Base-by-base conservation (phyloP, 352 stramenopile species). In the Pythium aristosporum region DNA sequence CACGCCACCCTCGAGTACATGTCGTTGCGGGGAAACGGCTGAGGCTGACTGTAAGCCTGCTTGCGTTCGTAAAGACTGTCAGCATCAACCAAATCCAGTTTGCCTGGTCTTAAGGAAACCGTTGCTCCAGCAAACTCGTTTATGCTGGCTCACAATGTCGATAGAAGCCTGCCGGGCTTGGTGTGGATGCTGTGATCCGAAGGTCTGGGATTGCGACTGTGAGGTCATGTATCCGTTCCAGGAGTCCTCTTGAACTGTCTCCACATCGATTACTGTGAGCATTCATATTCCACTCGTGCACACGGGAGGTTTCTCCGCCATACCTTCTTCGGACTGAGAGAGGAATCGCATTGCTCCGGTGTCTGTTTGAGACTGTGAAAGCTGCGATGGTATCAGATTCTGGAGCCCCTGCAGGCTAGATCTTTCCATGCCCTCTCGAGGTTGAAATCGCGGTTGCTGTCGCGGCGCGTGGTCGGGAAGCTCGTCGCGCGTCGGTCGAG, bases 161-260 rank as follows among this genome's bases (percentile, higher is more conserved):
- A 47, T 51, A 2, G 46, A 51, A 20, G 52, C 44, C 21, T 41
- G 32, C 16, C 53, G 46, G 3, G 20, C n/a, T 23, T 54, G 50
- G 21, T 34, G 21, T 28, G 20, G 42, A 3, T 42, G 55, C 34
- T 78, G 74, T 9, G 65, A 69, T 39, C 73, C 69, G n/a, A 66
- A 76, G 39, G 72, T 69, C 23, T 65, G 58, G 9, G 71, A 75
- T 15, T 71, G 65, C 36, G 65, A 71, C 47, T 71, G 65, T n/a
- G 78, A 83, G 11, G 76, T 82, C 28, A 68, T 73, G 41, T 71
- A 71, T 20, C 64, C 66, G 49, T 68, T 74, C 52, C 63, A 65
- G 21, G 36, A 58, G 39, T 76, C 57, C 13, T 84, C 73, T 51
- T 69, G 37, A 3, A 30, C 13, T 61, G 47, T 34, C 8, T 5